Evolutionary conservation across 768 basidiomycete genomes (phyloP).

Genomic region (Suillus subluteus): DNA sequence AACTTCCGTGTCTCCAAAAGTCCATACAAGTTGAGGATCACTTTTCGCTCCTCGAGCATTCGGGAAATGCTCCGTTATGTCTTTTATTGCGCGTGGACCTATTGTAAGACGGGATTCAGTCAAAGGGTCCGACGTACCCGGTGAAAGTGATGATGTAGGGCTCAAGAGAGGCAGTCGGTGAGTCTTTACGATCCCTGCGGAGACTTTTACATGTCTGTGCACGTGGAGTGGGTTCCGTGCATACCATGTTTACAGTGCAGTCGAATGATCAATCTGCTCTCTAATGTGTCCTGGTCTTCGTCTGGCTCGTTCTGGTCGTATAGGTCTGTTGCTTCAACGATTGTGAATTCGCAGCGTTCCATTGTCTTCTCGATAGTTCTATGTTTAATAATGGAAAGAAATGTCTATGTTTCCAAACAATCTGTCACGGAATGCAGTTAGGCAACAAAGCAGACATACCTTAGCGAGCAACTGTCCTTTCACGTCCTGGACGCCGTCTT

Average conservation of each 20-base stretch:
- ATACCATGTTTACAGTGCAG: constrained; percentile 85
- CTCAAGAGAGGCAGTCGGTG: constrained; percentile 69
- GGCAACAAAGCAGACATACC: constrained; percentile 40
- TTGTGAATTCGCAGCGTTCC: constrained; percentile 74
- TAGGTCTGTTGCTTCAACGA: constrained; percentile 55
- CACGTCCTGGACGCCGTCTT: constrained; percentile 46
- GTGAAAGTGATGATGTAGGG: constrained; percentile 62
- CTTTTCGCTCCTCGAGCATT: constrained; percentile 60
- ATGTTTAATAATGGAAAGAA: constrained; percentile 77
- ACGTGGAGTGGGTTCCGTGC: constrained; percentile 11
- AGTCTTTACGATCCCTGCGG: constrained; percentile 77
- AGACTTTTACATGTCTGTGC: constrained; percentile 14
- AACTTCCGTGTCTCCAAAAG: constrained; percentile 71
- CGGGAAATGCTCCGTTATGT: constrained; percentile 84
- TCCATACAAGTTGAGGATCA: constrained; percentile 84
- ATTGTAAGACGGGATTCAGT: constrained; percentile 71
- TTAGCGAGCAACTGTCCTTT: constrained; percentile 74
- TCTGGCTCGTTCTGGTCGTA: constrained; percentile 30
- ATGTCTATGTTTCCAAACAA: constrained; percentile 45
- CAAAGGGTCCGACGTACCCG: constrained; percentile 59
- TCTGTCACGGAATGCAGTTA: constrained; percentile 5
- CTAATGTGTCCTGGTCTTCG: constrained; percentile 56
- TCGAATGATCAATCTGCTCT: constrained; percentile 72
- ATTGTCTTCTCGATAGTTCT: constrained; percentile 75
- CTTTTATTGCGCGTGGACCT: constrained; percentile 72